A percentile compares a stretch with the other conserved stretches of the same genome.
phyloP scores from a whole-genome alignment of 306 rosid genomes.

The Crataegus laevigata region DNA sequence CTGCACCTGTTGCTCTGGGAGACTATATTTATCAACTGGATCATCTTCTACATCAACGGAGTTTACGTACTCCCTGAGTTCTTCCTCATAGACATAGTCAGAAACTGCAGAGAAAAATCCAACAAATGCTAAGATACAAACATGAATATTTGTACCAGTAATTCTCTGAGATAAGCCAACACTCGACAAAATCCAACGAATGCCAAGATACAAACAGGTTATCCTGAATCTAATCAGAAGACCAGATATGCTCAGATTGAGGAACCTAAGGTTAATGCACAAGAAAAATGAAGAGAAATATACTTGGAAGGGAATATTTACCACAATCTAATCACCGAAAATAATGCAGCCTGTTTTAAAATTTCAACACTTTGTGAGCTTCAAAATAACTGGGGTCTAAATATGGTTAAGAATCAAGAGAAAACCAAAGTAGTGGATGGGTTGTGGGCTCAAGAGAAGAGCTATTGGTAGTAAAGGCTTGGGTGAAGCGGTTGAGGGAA shows the following conservation, averaged over 20 bases:
- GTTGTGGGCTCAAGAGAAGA: no score
- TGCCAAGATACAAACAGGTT: not conserved
- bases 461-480: no score
- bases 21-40: slow-evolving; percentile 76
- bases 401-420: no score
- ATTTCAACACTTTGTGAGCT: not conserved
- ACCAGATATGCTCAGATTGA: not conserved
- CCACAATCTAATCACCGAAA: not conserved
- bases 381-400: no score
- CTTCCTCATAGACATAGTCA: slow-evolving; percentile 75
- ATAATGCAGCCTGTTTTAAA: slow-evolving; percentile 1
- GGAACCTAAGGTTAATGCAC: not conserved
- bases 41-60: slow-evolving; percentile 75
- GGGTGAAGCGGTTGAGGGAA: no score
- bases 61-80: slow-evolving; percentile 62
- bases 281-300: not conserved
- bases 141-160: slow-evolving; percentile 34
- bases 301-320: no score
- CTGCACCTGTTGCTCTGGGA: slow-evolving; percentile 72
- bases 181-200: no score
- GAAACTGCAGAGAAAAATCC: slow-evolving; percentile 46
- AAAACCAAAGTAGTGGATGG: no score
- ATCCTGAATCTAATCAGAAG: not conserved
- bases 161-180: slow-evolving; percentile 53
- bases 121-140: no score